Base-by-base conservation (phyloP, 257 asterid genomes). In the Nicotiana tomentosiformis region DNA sequence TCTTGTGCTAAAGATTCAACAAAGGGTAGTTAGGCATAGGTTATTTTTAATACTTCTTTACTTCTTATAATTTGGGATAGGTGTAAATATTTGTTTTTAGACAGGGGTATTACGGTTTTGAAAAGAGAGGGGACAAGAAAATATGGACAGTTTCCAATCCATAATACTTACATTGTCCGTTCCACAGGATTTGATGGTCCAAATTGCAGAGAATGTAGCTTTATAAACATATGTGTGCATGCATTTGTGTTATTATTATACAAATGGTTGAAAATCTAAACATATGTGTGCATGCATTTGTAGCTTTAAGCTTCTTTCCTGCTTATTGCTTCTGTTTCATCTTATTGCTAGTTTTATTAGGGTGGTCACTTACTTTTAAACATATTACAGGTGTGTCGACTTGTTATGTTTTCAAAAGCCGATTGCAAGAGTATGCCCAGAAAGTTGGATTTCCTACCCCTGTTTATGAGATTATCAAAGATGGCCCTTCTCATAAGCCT, bases 401-500 rank as follows among this genome's bases (percentile, higher is more conserved):
- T 26, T 96, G 98, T 87, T 94, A 92, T 82, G 90, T 96, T 53
- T 96, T 96, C 86, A 96, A 96, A 90, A 94, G 98, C 86, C 98
- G 92, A 26, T 87, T 96, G 91, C 99, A 96, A 84, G 98, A 96
- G 87, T 94, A 90, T 87, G 94, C 95, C 55, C 99, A 94, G 87
- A 96, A 92, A 87, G 94, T 88, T 56, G 98, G 98, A 82, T 82
- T 90, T 62, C 83, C 89, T 2, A 90, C 95, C 23, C 98, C 99
- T 7, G 90, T 91, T 65, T 96, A 96, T 82, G 98, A 90, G 76
- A 94, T 97, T 68, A 88, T 89, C 72, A 96, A 91, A 84, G 96
- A 93, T 90, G 98, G 99, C 26, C 98, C 97, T 80, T 91, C 99
- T 66, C 98, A 94, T 35, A 92, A 90, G 89, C 99, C 99, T 77